These are phyloP conservation scores for Pestalotiopsis sp. DNA, from an alignment of 2,329 filamentous ascomycete species.

Conservation along the genomic window DNA sequence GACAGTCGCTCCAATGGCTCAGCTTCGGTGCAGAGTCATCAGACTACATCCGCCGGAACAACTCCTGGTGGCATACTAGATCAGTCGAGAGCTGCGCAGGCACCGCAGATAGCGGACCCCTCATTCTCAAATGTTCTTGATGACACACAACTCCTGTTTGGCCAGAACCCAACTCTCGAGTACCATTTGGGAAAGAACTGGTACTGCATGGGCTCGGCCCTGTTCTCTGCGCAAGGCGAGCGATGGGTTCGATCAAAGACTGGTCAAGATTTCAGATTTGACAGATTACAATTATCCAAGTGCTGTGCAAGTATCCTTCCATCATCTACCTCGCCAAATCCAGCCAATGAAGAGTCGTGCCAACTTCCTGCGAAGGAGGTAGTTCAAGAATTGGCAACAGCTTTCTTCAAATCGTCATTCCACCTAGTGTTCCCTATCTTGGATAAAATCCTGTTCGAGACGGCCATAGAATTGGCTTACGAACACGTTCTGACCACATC, in stretches of 20 bases:
- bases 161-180: background rate
- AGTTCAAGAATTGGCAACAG: background rate
- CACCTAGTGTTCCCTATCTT: background rate
- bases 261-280: background rate
- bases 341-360: background rate
- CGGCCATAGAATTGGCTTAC: background rate
- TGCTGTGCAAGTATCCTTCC: background rate
- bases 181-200: background rate
- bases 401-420: background rate
- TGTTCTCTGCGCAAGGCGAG: background rate
- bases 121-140: background rate
- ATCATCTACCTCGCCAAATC: background rate
- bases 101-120: background rate
- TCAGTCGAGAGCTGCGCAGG: background rate
- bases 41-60: background rate
- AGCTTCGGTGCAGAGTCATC: background rate
- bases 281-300: background rate
- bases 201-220: background rate
- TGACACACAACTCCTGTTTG: background rate
- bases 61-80: background rate
- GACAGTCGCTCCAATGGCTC: background rate
- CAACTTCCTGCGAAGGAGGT: background rate
- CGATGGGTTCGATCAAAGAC: background rate
- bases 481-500: background rate
- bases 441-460: background rate